Percentiles rank a stretch among this genome's conserved stretches.
Evolutionary conservation across 768 basidiomycete genomes (phyloP).

Genomic region (Lactarius evosmus): DNA sequence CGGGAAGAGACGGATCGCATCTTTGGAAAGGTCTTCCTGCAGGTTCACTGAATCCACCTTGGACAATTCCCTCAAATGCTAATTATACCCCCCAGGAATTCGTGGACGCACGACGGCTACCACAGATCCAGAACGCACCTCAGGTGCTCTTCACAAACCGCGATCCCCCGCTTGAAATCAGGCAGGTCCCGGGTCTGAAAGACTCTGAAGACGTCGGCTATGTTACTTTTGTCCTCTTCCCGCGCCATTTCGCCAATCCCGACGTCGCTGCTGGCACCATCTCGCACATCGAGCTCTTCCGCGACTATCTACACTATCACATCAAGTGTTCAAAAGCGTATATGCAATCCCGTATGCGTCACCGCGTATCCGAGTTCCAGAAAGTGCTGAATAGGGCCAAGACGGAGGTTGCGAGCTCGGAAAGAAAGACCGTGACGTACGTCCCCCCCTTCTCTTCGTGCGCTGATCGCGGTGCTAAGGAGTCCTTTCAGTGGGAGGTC

Average conservation of each 20-base stretch:
- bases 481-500: conserved; percentile 26
- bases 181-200: conserved; percentile 77
- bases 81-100: conserved; percentile 68
- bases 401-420: conserved; percentile 77
- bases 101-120: conserved; percentile 93
- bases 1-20: conserved; percentile 96
- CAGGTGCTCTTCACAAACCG: conserved; percentile 94
- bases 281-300: conserved; percentile 94
- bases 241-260: conserved; percentile 84
- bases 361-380: conserved; percentile 92
- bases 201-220: conserved; percentile 52
- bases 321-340: conserved; percentile 99
- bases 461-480: conserved; percentile 2
- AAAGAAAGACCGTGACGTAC: conserved; percentile 90
- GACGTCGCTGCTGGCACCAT: conserved; percentile 72
- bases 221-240: conserved; percentile 71
- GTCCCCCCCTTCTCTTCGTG: conserved; percentile 30
- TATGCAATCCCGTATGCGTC: conserved; percentile 97
- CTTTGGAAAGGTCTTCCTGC: conserved; percentile 96
- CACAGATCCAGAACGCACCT: conserved; percentile 92
- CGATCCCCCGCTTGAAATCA: conserved; percentile 95
- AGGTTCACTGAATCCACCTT: conserved; percentile 48
- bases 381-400: conserved; percentile 95
- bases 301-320: conserved; percentile 99
- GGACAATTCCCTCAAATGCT: conserved; percentile 1